Evolutionary conservation across 192 early-diverging fungal genomes (phyloP).

Genomic region (Linnemannia zychae): DNA sequence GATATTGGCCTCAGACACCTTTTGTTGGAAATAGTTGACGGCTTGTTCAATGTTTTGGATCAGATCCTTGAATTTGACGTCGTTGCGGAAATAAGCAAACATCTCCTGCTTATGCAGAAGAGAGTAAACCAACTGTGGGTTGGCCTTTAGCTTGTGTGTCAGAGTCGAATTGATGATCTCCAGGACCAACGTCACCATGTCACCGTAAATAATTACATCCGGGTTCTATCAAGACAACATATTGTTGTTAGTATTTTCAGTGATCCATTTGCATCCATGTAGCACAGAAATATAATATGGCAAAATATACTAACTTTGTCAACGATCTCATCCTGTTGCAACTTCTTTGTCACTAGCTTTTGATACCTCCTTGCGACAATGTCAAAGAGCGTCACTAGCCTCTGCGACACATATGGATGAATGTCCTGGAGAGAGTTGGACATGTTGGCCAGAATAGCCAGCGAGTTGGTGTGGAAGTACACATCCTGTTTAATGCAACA

Average conservation of each 20-base stretch:
- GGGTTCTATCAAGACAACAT: conserved; percentile 19
- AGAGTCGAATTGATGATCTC: conserved; percentile 82
- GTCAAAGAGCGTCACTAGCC: conserved; percentile 79
- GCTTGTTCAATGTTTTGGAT: conserved; percentile 78
- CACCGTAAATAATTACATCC: conserved; percentile 73
- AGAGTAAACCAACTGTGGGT: conserved; percentile 78
- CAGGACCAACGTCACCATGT: conserved; percentile 74
- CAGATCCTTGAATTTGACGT: conserved; percentile 66
- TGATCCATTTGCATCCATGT: too few relatives aligned
- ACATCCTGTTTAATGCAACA: conserved; percentile 63
- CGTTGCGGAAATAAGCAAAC: conserved; percentile 68
- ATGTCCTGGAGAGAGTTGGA: conserved; percentile 70
- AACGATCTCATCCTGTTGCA: conserved; percentile 43
- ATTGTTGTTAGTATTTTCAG: too few relatives aligned
- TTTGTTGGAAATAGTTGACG: conserved; percentile 73
- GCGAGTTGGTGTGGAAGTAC: conserved; percentile 75
- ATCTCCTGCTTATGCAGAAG: conserved; percentile 76
- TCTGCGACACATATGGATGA: conserved; percentile 77
- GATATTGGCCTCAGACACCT: conserved; percentile 73
- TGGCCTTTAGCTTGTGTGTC: conserved; percentile 70
- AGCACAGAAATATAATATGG: too few relatives aligned
- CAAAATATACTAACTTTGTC: conserved; percentile 60
- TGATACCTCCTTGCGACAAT: conserved; percentile 75
- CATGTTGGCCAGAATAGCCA: conserved; percentile 78
- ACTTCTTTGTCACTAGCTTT: conserved; percentile 60